Base-by-base conservation (phyloP, 2,329 filamentous ascomycete genomes). In the Alternaria hordeiaustralica region DNA sequence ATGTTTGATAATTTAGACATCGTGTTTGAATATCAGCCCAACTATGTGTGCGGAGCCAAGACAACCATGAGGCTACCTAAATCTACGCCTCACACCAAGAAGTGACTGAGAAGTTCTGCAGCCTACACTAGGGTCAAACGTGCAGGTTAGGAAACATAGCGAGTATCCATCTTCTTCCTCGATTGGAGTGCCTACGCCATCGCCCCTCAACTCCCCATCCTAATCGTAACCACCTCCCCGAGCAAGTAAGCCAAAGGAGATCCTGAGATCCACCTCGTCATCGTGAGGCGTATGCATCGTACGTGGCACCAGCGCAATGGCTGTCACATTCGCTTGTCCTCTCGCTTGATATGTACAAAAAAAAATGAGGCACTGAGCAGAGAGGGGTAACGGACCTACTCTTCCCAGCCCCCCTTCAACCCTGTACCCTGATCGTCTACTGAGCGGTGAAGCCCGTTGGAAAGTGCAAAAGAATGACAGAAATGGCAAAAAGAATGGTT, bases 401-500 rank as follows among this genome's bases (percentile, higher is more conserved):
- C n/a, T 21, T 21, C 30, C 36, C 36, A 41, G n/a, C 36, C 36
- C 5, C 36, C 36, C 15, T n/a, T 41, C 36, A 41, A 53, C 49
- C 33, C 49, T 55, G 21, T 44, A 28, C 15, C 20, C 18, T 26
- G 30, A 26, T 53, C 20, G 25, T 44, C 49, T 18, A 18, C 13
- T 30, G 49, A 51, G 18, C 36, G 36, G 36, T 41, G 36, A 41
- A 41, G 36, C 36, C 15, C 36, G 36, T 41, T 41, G 36, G 11
- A 43, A 57, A 36, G 11, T 1, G 43, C 6, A 3, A 25, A 15
- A 18, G 15, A 44, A 13, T n/a, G 13, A 36, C 56, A 65, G 65
- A 67, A 44, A 13, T n/a, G 13, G 36, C 56, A 65, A 67, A 67
- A 65, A 62, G 12, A 63, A 20, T 61, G 10, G 59, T 65, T 65